Conservation (phyloP, 345 rosid genomes). For the Lepidium sativum region DNA sequence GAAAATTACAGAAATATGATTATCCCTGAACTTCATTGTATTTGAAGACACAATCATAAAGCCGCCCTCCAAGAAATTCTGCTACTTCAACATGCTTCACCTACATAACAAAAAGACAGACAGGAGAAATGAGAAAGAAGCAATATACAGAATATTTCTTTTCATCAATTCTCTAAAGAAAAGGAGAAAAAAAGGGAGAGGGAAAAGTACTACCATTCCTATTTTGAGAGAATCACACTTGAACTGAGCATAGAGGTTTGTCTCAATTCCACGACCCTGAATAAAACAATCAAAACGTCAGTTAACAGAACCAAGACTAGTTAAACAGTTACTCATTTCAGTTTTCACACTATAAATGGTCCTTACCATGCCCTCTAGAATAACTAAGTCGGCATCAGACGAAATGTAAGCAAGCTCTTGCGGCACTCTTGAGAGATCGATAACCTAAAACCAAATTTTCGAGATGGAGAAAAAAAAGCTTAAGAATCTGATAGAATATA, state of each 20-base stretch:
- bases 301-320: not conserved
- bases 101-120: slow-evolving; percentile 26
- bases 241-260: slow-evolving; percentile 90
- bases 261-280: slow-evolving; percentile 99
- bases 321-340: not conserved
- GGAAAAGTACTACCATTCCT: slow-evolving; percentile 21
- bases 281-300: not conserved
- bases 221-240: slow-evolving; percentile 95
- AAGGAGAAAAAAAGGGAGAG: not conserved
- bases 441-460: slow-evolving; percentile 48
- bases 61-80: slow-evolving; percentile 89
- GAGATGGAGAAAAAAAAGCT: not conserved
- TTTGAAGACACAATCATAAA: slow-evolving; percentile 87
- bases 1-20: not conserved
- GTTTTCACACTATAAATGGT: not conserved
- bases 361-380: slow-evolving; percentile 98
- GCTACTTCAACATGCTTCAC: slow-evolving; percentile 95
- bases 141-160: not conserved
- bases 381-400: slow-evolving; percentile 81
- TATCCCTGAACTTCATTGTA: slow-evolving; percentile 47
- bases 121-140: not conserved
- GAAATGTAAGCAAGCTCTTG: slow-evolving; percentile 75
- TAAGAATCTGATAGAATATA: not conserved
- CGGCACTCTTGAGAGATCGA: slow-evolving; percentile 83
- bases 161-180: not conserved